phyloP scores from a whole-genome alignment of 495 filamentous ascomycete genomes.

The Terfezia claveryi region DNA sequence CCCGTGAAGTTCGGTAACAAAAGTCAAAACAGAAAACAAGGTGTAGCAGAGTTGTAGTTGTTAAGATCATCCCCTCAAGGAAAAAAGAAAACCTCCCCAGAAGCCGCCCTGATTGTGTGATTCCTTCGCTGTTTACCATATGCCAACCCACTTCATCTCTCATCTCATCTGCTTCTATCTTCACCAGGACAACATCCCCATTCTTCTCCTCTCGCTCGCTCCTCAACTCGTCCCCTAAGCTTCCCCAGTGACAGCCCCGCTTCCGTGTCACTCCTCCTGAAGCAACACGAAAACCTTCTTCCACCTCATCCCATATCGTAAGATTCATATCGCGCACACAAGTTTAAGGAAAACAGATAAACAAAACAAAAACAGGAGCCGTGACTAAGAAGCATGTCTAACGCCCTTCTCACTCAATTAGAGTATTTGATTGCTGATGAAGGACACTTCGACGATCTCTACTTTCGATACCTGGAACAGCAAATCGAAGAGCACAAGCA shows the following conservation, averaged over 20 bases:
- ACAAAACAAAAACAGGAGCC: not conserved
- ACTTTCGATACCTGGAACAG: not conserved
- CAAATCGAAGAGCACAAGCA: not conserved
- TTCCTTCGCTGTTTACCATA: not conserved
- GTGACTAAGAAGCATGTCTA: no score
- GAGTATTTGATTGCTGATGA: no score
- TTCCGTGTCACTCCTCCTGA: not conserved
- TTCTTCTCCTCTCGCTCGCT: not conserved
- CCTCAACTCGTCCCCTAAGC: not conserved
- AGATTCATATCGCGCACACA: not conserved
- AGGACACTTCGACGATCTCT: no score
- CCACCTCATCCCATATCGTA: not conserved
- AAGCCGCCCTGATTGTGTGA: not conserved
- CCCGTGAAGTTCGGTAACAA: not conserved
- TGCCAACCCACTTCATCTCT: not conserved
- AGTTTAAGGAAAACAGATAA: not conserved
- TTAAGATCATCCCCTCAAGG: not conserved
- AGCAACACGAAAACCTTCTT: not conserved
- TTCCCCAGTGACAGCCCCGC: not conserved
- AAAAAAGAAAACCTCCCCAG: not conserved
- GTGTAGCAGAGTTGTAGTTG: not conserved
- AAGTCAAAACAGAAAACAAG: not conserved
- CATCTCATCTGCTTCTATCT: not conserved
- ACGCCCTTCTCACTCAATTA: no score
- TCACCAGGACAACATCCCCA: no score